These are phyloP conservation scores for Eustoma russellianum DNA, from an alignment of 257 asterid genomes.

Conservation along the genomic window DNA sequence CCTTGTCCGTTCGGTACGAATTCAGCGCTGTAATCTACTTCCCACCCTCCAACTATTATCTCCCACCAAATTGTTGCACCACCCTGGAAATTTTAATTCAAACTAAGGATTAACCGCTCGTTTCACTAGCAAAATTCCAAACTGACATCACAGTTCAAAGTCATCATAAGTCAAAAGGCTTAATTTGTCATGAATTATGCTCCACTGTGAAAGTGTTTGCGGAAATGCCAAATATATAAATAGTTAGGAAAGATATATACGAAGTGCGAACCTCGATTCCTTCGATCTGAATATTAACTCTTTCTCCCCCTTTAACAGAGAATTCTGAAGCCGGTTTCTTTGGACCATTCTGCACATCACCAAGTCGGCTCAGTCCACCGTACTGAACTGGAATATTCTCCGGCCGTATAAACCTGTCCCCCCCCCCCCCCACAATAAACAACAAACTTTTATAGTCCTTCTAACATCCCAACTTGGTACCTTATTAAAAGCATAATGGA, in stretches of 20 bases:
- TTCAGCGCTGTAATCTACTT: slow-evolving; percentile 67
- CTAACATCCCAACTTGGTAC: no score
- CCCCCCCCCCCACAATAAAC: background rate
- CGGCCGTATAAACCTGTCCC: slow-evolving; percentile 79
- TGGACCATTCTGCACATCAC: slow-evolving; percentile 40
- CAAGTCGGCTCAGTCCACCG: slow-evolving; percentile 68
- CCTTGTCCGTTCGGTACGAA: slow-evolving; percentile 52
- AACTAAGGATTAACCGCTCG: no score
- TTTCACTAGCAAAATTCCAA: no score
- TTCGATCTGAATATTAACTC: slow-evolving; percentile 86
- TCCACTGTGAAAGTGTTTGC: no score
- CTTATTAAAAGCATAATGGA: no score
- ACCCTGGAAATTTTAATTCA: slow-evolving; percentile 18
- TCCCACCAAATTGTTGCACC: slow-evolving; percentile 86
- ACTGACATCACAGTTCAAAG: no score
- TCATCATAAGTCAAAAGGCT: no score
- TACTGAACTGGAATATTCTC: slow-evolving; percentile 75
- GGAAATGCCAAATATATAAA: background rate
- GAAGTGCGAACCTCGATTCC: slow-evolving; percentile 70
- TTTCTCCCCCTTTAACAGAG: slow-evolving; percentile 77
- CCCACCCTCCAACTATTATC: slow-evolving; percentile 92
- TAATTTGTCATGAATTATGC: no score
- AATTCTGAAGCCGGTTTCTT: slow-evolving; percentile 93
- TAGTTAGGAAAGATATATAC: slow-evolving; percentile 5
- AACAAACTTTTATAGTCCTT: no score